Evolutionary conservation across 805 yeast species (phyloP).

Genomic region (Ogataea naganishii): DNA sequence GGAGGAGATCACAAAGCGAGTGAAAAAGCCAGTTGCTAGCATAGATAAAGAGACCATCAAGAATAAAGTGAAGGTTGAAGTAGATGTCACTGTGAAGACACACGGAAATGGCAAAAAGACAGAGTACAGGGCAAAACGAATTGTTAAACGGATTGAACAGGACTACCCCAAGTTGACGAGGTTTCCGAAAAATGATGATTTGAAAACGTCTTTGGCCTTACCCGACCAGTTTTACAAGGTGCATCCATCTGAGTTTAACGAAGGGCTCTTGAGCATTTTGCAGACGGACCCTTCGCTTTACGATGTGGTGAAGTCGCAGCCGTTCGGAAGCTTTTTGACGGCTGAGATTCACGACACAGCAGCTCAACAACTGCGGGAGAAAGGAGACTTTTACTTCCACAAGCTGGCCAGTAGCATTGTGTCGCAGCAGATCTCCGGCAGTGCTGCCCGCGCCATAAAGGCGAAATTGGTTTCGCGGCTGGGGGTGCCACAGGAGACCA

Average conservation of each 20-base stretch:
- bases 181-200: no score
- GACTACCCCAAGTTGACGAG: no score
- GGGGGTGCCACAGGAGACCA: conserved; percentile 14
- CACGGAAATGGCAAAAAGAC: no score
- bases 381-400: conserved; percentile 26
- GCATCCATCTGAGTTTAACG: conserved; percentile 14
- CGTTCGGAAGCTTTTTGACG: conserved; percentile 8
- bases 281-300: conserved; percentile 16
- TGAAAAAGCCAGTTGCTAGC: no score
- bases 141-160: no score
- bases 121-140: no score
- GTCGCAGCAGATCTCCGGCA: conserved; percentile 72
- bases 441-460: conserved; percentile 66
- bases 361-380: neutral
- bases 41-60: no score
- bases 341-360: neutral
- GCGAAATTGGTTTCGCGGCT: conserved; percentile 32
- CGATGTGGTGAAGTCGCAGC: conserved; percentile 3
- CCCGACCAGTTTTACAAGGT: conserved; percentile 6
- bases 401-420: conserved; percentile 42
- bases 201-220: no score
- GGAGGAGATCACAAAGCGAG: no score
- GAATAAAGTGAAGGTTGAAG: no score
- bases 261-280: conserved; percentile 16
- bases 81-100: no score